Evolutionary conservation across 1,284 basidiomycete species (phyloP).

Genomic region (Rhodotorula mucilaginosa): DNA sequence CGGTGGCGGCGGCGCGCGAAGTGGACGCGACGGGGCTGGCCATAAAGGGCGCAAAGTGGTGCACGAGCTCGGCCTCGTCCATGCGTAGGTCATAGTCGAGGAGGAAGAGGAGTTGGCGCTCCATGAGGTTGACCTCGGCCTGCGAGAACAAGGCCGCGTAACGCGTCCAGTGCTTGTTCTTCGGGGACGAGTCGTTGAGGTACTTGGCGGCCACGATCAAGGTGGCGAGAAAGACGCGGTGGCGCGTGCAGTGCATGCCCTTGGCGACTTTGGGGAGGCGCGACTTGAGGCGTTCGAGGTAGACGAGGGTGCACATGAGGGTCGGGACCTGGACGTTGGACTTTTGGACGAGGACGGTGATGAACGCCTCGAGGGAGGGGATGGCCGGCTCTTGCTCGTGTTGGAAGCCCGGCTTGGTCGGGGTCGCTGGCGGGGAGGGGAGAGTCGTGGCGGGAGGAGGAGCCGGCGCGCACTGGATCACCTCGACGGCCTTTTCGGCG

Average conservation of each 20-base stretch:
- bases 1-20: slow-evolving; percentile 51
- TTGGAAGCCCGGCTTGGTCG: slow-evolving; percentile 45
- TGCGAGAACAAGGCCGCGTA: slow-evolving; percentile 69
- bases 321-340: slow-evolving; percentile 91
- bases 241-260: slow-evolving; percentile 90
- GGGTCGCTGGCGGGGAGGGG: slow-evolving; percentile 46
- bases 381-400: slow-evolving; percentile 52
- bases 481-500: slow-evolving; percentile 63
- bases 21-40: slow-evolving; percentile 52
- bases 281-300: slow-evolving; percentile 79
- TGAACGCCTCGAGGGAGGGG: slow-evolving; percentile 83
- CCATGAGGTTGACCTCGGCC: slow-evolving; percentile 84
- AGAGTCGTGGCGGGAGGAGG: slow-evolving; percentile 31
- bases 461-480: slow-evolving; percentile 54
- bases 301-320: slow-evolving; percentile 85
- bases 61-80: slow-evolving; percentile 69
- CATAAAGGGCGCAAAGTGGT: slow-evolving; percentile 42
- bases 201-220: slow-evolving; percentile 97
- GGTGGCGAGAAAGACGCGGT: slow-evolving; percentile 91
- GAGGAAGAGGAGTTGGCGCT: slow-evolving; percentile 83
- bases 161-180: slow-evolving; percentile 88
- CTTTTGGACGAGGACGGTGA: slow-evolving; percentile 74
- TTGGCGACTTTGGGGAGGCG: slow-evolving; percentile 79
- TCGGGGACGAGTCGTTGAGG: slow-evolving; percentile 66
- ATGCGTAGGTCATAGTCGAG: slow-evolving; percentile 86